Conservation (phyloP, 257 asterid genomes). For the Parsonsia alboflavescens region DNA sequence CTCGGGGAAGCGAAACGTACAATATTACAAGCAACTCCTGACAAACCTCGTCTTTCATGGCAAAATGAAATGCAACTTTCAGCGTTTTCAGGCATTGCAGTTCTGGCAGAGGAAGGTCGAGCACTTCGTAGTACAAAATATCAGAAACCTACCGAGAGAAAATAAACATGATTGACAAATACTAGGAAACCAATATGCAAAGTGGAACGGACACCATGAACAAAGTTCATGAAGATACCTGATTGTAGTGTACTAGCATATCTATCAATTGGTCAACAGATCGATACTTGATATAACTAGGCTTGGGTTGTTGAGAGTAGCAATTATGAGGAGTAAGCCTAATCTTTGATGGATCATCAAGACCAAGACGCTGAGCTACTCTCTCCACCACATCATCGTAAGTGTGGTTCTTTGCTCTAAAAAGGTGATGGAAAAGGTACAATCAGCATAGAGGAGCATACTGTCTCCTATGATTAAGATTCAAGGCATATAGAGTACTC, state of each 20-base stretch:
- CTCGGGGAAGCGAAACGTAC: not conserved
- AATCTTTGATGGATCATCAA: conserved; percentile 90
- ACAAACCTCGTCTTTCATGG: conserved; percentile 89
- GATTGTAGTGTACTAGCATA: conserved; percentile 98
- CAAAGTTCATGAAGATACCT: conserved; percentile 35
- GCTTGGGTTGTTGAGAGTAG: conserved; percentile 98
- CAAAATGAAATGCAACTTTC: conserved; percentile 93
- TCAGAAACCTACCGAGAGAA: conserved; percentile 63
- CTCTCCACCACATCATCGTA: conserved; percentile 94
- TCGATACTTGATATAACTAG: conserved; percentile 77
- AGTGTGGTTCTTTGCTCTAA: conserved; percentile 84
- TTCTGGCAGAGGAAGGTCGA: conserved; percentile 98
- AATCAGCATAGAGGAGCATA: conserved; percentile 21
- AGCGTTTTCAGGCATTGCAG: conserved; percentile 87
- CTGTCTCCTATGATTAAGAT: conserved; percentile 13
- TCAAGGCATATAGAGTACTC: conserved; percentile 32
- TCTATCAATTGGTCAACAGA: conserved; percentile 80
- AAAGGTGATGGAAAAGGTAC: conserved; percentile 17
- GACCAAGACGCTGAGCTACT: conserved; percentile 75
- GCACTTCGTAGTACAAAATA: conserved; percentile 87
- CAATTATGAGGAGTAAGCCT: conserved; percentile 98
- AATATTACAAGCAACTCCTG: conserved; percentile 8
- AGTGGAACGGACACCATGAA: not conserved
- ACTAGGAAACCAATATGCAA: not conserved
- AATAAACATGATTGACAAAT: not conserved